Percentiles rank a stretch among this genome's conserved stretches.
phyloP scores from a whole-genome alignment of 257 asterid species.

The Anisodus tanguticus region DNA sequence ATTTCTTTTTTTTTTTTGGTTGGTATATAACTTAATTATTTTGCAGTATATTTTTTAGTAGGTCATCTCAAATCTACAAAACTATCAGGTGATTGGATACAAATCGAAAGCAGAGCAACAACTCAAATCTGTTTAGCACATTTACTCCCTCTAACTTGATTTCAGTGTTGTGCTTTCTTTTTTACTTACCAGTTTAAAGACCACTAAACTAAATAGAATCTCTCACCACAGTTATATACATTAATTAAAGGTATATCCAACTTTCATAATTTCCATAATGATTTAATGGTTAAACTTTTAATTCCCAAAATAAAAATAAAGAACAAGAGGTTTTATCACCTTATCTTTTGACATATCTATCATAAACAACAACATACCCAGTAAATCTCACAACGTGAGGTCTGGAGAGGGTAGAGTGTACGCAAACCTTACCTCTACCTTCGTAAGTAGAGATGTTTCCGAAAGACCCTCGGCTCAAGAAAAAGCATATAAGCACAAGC shows the following conservation, averaged over 20 bases:
- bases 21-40: background rate
- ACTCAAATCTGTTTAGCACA: background rate
- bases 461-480: no score
- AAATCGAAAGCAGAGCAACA: background rate
- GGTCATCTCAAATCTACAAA: background rate
- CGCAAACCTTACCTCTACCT: no score
- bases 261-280: background rate
- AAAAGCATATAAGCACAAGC: no score
- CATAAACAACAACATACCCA: background rate
- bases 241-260: no score
- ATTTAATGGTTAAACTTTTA: background rate
- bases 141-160: background rate
- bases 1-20: background rate
- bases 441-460: no score
- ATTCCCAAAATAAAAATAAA: background rate
- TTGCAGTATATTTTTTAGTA: slow-evolving; percentile 7
- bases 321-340: background rate
- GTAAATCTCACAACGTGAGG: no score
- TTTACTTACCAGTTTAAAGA: background rate
- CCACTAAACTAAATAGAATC: background rate
- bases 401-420: no score
- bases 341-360: background rate
- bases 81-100: background rate
- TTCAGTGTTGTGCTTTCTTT: no score
- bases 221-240: background rate